Base-by-base conservation (phyloP, 2,329 filamentous ascomycete species). In the Neophaeococcomyces aloes region DNA sequence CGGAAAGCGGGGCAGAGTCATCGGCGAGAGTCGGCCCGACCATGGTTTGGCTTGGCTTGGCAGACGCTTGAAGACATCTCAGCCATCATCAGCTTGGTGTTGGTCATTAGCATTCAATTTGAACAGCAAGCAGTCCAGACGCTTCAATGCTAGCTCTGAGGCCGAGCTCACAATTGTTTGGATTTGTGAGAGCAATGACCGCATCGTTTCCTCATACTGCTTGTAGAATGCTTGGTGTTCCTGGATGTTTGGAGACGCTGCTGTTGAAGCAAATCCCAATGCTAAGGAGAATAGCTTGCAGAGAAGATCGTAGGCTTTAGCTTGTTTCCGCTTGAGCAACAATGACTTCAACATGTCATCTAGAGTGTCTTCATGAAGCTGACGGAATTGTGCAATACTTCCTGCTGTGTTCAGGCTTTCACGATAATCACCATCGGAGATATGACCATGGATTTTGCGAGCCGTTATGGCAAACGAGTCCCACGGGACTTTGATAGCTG, bases 401-500 rank as follows among this genome's bases (percentile, higher is more conserved):
- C 75, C 68, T 8, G 68, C 67, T 10, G 64, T 63, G 35, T 70
- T 68, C 14, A 75, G 64, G 18, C 65, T 67, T 18, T 59, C 62
- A 38, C 61, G 66, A 39, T 61, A 63, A 14, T 69, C 68, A 1
- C 68, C 67, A 1, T 56, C 62, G 11, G 66, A 63, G 0, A 89
- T 64, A 14, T 70, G 68, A 2, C 56, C 56, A 59, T 89, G 75
- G 11, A 91, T 70, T 7, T 66, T 68, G 19, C 78, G 68, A 0
- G 95, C 67, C 52, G 78, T 81, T 0, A 58, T 57, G 38, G 83
- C 76, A 48, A 95, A 89, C 0, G 68, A 66, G 17, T 65, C 66
- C 88, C 89, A 96, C 0, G 81, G 78, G 13, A 73, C 70, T 6
- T 74, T 74, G 39, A 96, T 79, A 1, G 82, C 87, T 0, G 78